These are phyloP conservation scores for Volutella citrinella DNA, from an alignment of 2,329 filamentous ascomycete species.

Conservation along the genomic window DNA sequence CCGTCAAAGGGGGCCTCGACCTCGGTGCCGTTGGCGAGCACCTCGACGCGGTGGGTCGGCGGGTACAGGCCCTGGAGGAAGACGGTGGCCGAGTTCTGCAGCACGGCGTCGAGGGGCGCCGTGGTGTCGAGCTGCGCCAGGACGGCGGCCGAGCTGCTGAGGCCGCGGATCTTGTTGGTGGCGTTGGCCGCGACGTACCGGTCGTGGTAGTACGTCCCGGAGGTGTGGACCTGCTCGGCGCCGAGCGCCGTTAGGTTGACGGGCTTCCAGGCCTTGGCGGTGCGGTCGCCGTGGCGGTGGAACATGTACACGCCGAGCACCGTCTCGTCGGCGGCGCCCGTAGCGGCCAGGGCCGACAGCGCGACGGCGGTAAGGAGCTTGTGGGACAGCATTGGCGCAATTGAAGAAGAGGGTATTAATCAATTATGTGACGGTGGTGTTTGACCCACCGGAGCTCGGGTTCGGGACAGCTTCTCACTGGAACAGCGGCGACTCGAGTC, in stretches of 20 bases:
- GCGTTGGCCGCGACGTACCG: constrained; percentile 68
- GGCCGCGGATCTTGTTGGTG: constrained; percentile 58
- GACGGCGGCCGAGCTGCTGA: constrained; percentile 65
- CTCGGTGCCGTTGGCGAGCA: constrained; percentile 66
- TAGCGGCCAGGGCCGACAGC: constrained; percentile 35
- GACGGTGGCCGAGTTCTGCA: constrained; percentile 74
- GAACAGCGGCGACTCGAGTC: no score
- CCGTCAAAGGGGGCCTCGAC: constrained; percentile 70
- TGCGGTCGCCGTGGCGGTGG: constrained; percentile 86
- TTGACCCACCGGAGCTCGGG: no score
- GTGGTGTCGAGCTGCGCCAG: constrained; percentile 69
- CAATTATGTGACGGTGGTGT: constrained; percentile 9
- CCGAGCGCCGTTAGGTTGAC: constrained; percentile 76
- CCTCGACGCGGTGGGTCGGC: constrained; percentile 61
- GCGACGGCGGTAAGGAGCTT: constrained; percentile 34
- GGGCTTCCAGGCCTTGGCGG: constrained; percentile 69
- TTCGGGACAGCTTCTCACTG: no score
- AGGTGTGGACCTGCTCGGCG: constrained; percentile 69
- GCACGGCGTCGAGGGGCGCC: constrained; percentile 70
- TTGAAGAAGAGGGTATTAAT: constrained; percentile 2
- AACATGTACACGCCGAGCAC: constrained; percentile 84
- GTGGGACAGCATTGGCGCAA: constrained; percentile 37
- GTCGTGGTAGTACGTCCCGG: constrained; percentile 71
- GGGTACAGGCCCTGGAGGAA: constrained; percentile 89
- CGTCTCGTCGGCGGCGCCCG: constrained; percentile 56